phyloP scores from a whole-genome alignment of 2,329 filamentous ascomycete genomes.

The Cladosporium oxysporum region DNA sequence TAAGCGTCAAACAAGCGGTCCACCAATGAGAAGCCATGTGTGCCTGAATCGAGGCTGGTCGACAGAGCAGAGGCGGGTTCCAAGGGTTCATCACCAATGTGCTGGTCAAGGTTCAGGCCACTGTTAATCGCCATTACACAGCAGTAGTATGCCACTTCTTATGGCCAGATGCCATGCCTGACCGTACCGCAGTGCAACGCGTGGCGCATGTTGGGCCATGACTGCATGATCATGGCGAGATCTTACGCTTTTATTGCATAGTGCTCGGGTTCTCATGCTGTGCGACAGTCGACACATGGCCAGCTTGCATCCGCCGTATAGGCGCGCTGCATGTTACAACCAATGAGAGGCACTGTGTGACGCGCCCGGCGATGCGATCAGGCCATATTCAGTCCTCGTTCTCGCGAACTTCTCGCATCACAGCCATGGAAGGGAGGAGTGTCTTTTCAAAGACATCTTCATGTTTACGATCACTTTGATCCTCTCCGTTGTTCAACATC shows the following conservation, averaged over 20 bases:
- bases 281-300: neutral
- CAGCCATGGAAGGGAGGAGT: neutral
- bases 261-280: neutral
- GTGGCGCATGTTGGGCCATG: neutral
- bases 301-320: neutral
- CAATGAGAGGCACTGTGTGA: neutral
- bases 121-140: neutral
- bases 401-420: neutral
- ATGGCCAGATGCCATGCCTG: neutral
- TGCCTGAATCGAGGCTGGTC: neutral
- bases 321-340: neutral
- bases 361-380: neutral
- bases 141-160: neutral
- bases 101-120: neutral
- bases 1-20: slow-evolving; percentile 2
- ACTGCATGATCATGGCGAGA: neutral
- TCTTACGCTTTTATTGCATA: neutral
- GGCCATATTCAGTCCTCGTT: neutral
- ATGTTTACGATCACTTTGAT: neutral
- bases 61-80: neutral
- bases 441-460: neutral
- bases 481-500: neutral
- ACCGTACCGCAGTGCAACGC: neutral
- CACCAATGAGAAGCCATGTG: neutral
- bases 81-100: neutral